Evolutionary conservation across 257 asterid species (phyloP).

Genomic region (Nicotiana knightiana): DNA sequence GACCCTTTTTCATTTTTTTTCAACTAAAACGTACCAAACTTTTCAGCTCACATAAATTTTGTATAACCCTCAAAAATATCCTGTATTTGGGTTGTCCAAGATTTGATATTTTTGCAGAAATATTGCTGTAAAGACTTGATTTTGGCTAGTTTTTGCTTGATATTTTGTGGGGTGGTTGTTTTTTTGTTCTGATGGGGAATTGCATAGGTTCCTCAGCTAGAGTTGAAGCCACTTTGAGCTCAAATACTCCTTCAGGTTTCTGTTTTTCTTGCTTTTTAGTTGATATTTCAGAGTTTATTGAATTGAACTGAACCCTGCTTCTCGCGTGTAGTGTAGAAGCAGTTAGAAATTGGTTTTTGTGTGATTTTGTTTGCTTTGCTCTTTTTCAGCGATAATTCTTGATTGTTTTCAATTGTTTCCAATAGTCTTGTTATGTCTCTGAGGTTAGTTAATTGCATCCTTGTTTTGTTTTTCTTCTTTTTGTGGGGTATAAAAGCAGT

Average conservation of each 20-base stretch:
- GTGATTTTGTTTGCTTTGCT: not conserved
- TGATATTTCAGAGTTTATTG: not conserved
- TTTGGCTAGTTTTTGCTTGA: not conserved
- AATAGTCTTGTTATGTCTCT: not conserved
- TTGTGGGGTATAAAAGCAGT: not conserved
- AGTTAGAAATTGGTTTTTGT: not conserved
- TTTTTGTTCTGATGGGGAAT: conserved; percentile 56
- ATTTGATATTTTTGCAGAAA: not conserved
- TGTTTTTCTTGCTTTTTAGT: not conserved
- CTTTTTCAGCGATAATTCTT: not conserved
- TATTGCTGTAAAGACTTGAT: not conserved
- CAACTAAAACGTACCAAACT: not conserved
- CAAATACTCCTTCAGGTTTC: conserved; percentile 44
- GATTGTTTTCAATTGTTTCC: not conserved
- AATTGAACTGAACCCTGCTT: not conserved
- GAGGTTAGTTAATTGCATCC: not conserved
- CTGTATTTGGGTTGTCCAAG: not conserved
- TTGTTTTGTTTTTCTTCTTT: not conserved
- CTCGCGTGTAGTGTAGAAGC: too few relatives aligned
- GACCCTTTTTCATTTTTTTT: not conserved
- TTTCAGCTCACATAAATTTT: not conserved
- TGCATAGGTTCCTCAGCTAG: conserved; percentile 73
- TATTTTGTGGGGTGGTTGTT: not conserved
- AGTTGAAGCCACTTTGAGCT: conserved; percentile 76
- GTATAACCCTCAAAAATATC: not conserved